Evolutionary conservation across 495 filamentous ascomycete species (phyloP), one percentile per base, ranked within the genome.

Genomic region (Margaritispora aquatica): DNA sequence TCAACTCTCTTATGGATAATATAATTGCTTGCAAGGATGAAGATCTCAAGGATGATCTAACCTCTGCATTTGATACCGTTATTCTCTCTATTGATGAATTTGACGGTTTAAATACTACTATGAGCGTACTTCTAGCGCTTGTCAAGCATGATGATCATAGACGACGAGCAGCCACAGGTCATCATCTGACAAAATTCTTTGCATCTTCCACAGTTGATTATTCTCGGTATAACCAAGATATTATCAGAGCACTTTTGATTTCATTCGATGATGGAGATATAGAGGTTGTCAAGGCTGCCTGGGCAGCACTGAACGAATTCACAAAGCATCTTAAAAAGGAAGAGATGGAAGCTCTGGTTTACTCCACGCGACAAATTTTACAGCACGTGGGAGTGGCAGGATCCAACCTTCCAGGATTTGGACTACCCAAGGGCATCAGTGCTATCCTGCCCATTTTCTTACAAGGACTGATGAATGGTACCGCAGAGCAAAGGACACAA

Each of bases 381-480:
- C 82, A 88, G 55, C 89, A 92, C 62, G 90, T 97, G 27, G 94
- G 94, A 50, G 88, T 96, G 17, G 74, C 92, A 48, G 95, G 95
- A 4, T 80, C 85, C 22, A 84, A 93, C 66, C 78, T 98, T 19
- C 81, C 91, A 10, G 94, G 94, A 24, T 98, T 98, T 77, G 82
- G 85, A 55, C 75, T 98, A 54, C 94, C 94, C 5, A 98, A 97
- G 82, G 94, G 94, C 55, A 97, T 98, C 80, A 96, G 90, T 69
- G 90, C 95, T 55, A 87, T 98, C 60, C 74, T 98, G 50, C 95
- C 95, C 2, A 97, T 98, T 64, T 97, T 98, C 82, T 74, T 97
- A 62, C 94, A 98, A 68, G 94, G 93, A 74, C 80, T 98, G 61
- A 94, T 97, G 84, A 96, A 97, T 66, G 94, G 94, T 57, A 91